Conservation (phyloP, 768 basidiomycete species). For the Boletales sp. region DNA sequence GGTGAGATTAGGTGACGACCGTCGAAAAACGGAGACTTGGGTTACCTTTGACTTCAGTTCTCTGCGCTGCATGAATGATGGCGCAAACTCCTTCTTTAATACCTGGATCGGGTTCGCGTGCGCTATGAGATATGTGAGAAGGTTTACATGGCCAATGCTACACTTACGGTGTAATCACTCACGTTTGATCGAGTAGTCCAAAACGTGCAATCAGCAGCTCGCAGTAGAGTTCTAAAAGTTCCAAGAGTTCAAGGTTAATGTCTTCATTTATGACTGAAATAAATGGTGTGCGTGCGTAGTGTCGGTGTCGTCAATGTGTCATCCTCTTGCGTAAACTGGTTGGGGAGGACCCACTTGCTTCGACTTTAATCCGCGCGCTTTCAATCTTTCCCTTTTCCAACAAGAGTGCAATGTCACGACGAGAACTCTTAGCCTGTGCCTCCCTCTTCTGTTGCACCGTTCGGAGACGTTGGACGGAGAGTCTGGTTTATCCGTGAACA, state of each 20-base stretch:
- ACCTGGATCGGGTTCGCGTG: conserved; percentile 83
- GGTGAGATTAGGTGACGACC: conserved; percentile 3
- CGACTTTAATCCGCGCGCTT: conserved; percentile 81
- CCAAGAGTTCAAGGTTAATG: conserved; percentile 81
- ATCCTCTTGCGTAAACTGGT: not conserved
- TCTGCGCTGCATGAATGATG: conserved; percentile 87
- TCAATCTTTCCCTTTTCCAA: conserved; percentile 79
- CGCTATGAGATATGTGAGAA: conserved; percentile 37
- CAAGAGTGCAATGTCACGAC: conserved; percentile 78
- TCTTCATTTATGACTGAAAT: conserved; percentile 77
- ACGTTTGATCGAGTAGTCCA: conserved; percentile 88
- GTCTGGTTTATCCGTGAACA: conserved; percentile 38
- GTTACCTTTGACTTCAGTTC: conserved; percentile 85
- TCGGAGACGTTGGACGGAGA: conserved; percentile 81
- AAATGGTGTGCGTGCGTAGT: conserved; percentile 6
- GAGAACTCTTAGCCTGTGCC: conserved; percentile 69
- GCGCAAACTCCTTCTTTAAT: conserved; percentile 83
- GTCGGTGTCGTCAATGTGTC: conserved; percentile 16
- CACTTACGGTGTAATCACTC: conserved; percentile 21
- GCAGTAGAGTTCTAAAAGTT: conserved; percentile 90
- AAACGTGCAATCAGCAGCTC: conserved; percentile 93
- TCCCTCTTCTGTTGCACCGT: conserved; percentile 91
- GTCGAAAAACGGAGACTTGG: not conserved
- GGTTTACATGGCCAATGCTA: conserved; percentile 5
- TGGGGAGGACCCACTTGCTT: conserved; percentile 57